Evolutionary conservation across 140 eudicot species (phyloP).

Genomic region (Stevia rebaudiana): DNA sequence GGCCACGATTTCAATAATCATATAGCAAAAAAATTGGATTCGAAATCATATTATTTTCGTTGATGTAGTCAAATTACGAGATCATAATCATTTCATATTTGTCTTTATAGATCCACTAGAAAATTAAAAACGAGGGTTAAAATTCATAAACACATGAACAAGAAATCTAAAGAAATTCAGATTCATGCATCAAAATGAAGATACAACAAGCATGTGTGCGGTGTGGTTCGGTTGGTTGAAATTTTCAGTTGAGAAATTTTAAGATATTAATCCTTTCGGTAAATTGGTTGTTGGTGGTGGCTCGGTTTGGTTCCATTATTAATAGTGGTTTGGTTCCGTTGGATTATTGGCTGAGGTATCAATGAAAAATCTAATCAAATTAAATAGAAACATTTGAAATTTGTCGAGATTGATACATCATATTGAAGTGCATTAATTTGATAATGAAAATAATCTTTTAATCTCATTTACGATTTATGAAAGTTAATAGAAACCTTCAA

Average conservation of each 20-base stretch:
- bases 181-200: no score
- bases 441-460: background rate
- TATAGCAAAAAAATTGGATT: background rate
- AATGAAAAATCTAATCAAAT: background rate
- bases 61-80: background rate
- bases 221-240: no score
- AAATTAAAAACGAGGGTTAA: background rate
- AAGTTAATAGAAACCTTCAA: slow-evolving; percentile 35
- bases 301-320: no score
- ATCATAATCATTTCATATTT: background rate
- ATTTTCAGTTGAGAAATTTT: no score
- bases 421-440: background rate
- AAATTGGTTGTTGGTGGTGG: no score
- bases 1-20: background rate
- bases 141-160: background rate
- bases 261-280: no score
- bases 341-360: no score
- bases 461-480: background rate
- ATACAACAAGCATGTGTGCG: no score
- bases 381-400: background rate
- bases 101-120: background rate
- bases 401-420: slow-evolving; percentile 2
- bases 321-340: no score
- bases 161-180: no score
- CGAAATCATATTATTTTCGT: background rate